Percentiles rank a stretch among this genome's conserved stretches.
Conservation (phyloP, 1,139 yeast species). For the Hanseniaspora sp. region DNA sequence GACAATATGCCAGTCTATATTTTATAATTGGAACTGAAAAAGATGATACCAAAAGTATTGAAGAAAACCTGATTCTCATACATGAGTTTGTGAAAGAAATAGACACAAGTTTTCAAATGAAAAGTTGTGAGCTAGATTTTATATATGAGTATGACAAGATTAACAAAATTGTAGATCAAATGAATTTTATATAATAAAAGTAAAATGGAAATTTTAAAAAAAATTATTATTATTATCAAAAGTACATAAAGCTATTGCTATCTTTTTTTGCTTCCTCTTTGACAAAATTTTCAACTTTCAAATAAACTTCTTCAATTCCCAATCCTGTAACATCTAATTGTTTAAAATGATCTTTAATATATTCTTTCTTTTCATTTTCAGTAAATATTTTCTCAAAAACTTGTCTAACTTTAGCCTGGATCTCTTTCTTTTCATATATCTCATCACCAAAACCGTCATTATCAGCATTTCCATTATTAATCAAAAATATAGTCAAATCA, state of each 20-base stretch:
- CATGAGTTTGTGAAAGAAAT: slow-evolving; percentile 6
- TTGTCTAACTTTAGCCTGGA: slow-evolving; percentile 57
- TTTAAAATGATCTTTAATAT: slow-evolving; percentile 32
- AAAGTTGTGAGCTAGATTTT: slow-evolving; percentile 1
- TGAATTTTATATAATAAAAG: neutral
- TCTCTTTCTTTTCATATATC: slow-evolving; percentile 64
- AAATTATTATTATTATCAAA: too few species aligned
- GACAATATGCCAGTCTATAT: slow-evolving; percentile 1
- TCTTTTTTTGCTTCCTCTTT: too few species aligned
- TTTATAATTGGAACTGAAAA: slow-evolving; percentile 7
- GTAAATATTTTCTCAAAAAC: slow-evolving; percentile 44
- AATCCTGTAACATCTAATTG: slow-evolving; percentile 51
- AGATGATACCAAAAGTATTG: too few species aligned
- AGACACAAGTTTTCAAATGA: neutral
- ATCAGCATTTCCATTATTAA: slow-evolving; percentile 42
- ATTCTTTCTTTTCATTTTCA: slow-evolving; percentile 22
- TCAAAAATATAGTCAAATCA: slow-evolving; percentile 68
- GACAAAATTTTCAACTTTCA: neutral
- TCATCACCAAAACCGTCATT: slow-evolving; percentile 88
- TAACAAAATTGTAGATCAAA: neutral
- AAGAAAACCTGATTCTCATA: neutral
- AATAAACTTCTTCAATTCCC: slow-evolving; percentile 45
- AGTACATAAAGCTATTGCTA: too few species aligned
- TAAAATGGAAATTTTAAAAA: too few species aligned
- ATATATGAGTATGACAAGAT: neutral